Percentiles rank a stretch among this genome's conserved stretches.
These are phyloP conservation scores for Proteromonas lacertae DNA, from an alignment of 352 stramenopile genomes.

Conservation along the genomic window DNA sequence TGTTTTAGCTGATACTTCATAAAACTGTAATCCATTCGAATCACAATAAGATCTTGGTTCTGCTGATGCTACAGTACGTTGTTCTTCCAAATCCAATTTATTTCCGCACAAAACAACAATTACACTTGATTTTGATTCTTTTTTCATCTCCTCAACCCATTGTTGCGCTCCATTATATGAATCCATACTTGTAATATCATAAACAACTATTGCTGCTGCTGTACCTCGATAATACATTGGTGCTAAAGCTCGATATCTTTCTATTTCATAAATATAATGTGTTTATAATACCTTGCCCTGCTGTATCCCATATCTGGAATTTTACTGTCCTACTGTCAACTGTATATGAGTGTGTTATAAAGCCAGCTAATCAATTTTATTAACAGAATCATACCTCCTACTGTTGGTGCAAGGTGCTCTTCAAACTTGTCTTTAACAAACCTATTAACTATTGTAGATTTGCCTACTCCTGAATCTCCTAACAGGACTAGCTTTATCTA, in stretches of 20 bases:
- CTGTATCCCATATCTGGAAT: conserved; percentile 99
- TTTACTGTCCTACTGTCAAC: too few species aligned
- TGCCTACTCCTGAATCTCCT: too few species aligned
- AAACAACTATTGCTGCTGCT: conserved; percentile 73
- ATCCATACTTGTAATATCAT: conserved; percentile 82
- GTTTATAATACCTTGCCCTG: too few species aligned
- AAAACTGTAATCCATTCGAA: background rate
- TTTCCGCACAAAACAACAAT: conserved; percentile 81
- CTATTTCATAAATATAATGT: too few species aligned
- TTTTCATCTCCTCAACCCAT: conserved; percentile 98
- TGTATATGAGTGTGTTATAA: too few species aligned
- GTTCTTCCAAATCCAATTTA: conserved; percentile 76
- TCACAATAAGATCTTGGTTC: background rate
- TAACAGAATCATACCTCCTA: too few species aligned
- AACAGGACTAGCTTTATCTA: too few species aligned
- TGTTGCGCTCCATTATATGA: conserved; percentile 85
- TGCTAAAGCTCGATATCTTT: conserved; percentile 70
- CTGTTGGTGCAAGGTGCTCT: too few species aligned
- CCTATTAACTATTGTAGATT: too few species aligned
- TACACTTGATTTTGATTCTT: conserved; percentile 76
- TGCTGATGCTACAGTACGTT: background rate
- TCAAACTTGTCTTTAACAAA: too few species aligned
- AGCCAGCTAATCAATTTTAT: too few species aligned
- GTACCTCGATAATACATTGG: conserved; percentile 90
- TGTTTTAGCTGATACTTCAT: background rate